phyloP scores from a whole-genome alignment of 2,329 filamentous ascomycete genomes.

The Ascosphaera pollenicola region DNA sequence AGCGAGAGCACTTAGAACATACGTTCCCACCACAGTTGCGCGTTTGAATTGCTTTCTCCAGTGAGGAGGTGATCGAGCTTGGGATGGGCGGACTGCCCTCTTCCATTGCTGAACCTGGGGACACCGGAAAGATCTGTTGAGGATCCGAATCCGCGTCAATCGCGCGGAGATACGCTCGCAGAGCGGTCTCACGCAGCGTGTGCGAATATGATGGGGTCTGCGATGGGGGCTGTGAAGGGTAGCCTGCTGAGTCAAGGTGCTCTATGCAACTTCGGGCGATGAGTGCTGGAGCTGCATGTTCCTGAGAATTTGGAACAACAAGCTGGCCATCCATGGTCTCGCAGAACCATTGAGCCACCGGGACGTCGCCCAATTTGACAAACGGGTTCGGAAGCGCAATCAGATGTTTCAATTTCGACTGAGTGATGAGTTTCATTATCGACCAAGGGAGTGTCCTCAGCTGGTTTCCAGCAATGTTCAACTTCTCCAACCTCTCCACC shows the following conservation, averaged over 20 bases:
- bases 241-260: conserved; percentile 15
- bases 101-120: neutral
- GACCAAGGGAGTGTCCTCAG: conserved; percentile 23
- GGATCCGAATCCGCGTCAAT: neutral
- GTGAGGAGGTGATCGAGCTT: neutral
- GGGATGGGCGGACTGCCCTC: no score
- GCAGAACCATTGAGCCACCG: conserved; percentile 14
- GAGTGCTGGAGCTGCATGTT: neutral
- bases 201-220: conserved; percentile 6
- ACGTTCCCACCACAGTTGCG: conserved; percentile 13
- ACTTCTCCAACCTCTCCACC: conserved; percentile 19
- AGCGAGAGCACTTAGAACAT: conserved; percentile 19
- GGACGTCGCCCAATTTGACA: conserved; percentile 4
- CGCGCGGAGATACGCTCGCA: conserved; percentile 8
- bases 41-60: neutral
- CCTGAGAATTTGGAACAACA: neutral
- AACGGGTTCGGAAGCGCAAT: conserved; percentile 21
- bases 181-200: conserved; percentile 19
- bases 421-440: conserved; percentile 17
- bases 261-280: conserved; percentile 13
- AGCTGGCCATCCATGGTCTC: conserved; percentile 4
- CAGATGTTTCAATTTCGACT: conserved; percentile 17
- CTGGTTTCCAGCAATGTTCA: conserved; percentile 24
- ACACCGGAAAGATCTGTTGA: neutral
- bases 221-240: conserved; percentile 2